These are phyloP conservation scores for Coleophoma cylindrospora DNA, from an alignment of 2,329 filamentous ascomycete species.

Conservation along the genomic window DNA sequence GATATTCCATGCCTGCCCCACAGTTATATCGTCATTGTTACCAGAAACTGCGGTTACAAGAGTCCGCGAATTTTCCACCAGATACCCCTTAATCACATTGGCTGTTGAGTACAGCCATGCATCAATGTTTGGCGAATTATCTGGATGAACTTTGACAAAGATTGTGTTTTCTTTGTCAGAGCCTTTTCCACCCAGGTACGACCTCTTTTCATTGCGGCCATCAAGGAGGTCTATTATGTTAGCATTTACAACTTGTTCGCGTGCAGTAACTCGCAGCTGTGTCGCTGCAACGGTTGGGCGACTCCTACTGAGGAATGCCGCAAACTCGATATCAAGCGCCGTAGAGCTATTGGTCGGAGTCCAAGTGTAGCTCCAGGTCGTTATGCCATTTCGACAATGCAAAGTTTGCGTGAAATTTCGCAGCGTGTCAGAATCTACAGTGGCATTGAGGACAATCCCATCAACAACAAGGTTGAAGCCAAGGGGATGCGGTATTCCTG, in stretches of 20 bases:
- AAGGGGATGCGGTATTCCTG: slow-evolving; percentile 61
- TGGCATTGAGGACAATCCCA: slow-evolving; percentile 51
- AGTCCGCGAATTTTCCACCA: slow-evolving; percentile 25
- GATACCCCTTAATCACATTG: slow-evolving; percentile 20
- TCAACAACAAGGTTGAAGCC: slow-evolving; percentile 50
- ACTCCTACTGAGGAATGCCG: slow-evolving; percentile 19
- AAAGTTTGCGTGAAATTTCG: slow-evolving; percentile 56
- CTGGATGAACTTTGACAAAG: slow-evolving; percentile 55
- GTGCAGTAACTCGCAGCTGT: slow-evolving; percentile 6
- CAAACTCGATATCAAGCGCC: slow-evolving; percentile 56
- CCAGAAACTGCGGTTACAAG: slow-evolving; percentile 26
- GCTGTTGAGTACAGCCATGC: slow-evolving; percentile 50
- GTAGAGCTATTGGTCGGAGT: slow-evolving; percentile 36
- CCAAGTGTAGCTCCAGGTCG: slow-evolving; percentile 7
- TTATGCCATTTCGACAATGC: slow-evolving; percentile 4
- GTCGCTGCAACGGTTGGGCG: slow-evolving; percentile 9
- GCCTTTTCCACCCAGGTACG: slow-evolving; percentile 46
- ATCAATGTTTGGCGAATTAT: slow-evolving; percentile 50
- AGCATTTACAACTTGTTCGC: slow-evolving; percentile 25
- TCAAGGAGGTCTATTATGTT: slow-evolving; percentile 58
- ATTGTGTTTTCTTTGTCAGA: slow-evolving; percentile 44
- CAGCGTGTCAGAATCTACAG: slow-evolving; percentile 51
- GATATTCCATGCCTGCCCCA: slow-evolving; percentile 50
- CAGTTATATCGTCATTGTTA: slow-evolving; percentile 53
- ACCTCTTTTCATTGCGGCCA: slow-evolving; percentile 57